Evolutionary conservation across 148 eudicot species (phyloP), one percentile per base, ranked within the genome.

Genomic region (Rhododendron molle): DNA sequence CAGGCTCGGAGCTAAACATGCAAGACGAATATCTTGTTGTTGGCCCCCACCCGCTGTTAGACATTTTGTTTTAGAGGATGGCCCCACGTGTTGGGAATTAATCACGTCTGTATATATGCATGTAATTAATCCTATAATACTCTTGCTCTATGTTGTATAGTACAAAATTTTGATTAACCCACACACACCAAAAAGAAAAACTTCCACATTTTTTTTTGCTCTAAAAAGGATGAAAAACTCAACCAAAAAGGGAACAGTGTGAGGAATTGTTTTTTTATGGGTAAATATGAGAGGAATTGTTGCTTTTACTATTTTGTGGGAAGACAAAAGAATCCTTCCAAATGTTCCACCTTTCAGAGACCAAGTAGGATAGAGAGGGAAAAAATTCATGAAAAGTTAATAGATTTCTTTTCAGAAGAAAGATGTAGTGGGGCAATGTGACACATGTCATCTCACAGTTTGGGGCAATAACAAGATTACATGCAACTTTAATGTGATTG

Each of bases 381-480:
- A 69, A 67, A 67, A 67, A 9, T 3, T 67, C 73, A 65, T n/a
- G 2, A 65, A n/a, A 65, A 9, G 71, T 65, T 56, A 0, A 5
- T 40, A 10, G 69, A 7, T 62, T 71, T 71, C 14, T 62, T 71
- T 71, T 30, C 40, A 71, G 40, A 71, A 30, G 76, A 71, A 71
- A 15, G 38, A 14, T 14, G 20, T 71, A 34, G 16, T 8, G 43
- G 80, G 26, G 71, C 26, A 16, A 62, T 9, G 76, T 79, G 72
- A 58, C 65, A 84, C 28, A 85, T 26, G 76, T 85, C 67, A 78
- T 58, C 69, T 85, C 82, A 78, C 43, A 15, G 78, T 83, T 44
- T 38, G 76, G 54, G 34, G 15, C 8, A 58, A 21, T 58, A 58
- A 58, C 65, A 58, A 58, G 65, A 58, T 20, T 20, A 1, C 8